Evolutionary conservation across 768 basidiomycete species (phyloP).

Genomic region (Chalciporus pseudorubinellus): DNA sequence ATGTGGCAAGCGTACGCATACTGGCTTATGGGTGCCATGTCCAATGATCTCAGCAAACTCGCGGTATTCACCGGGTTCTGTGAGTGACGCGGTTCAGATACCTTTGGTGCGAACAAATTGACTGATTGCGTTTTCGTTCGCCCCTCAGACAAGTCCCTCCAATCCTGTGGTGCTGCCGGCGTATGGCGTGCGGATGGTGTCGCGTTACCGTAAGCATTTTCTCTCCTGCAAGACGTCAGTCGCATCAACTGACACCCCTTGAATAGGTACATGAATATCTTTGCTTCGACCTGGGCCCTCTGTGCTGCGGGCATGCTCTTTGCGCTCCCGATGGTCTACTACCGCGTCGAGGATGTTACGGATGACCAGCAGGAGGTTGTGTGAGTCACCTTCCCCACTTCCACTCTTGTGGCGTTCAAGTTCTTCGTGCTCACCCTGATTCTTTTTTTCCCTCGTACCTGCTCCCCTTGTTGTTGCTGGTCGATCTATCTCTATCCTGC

Average conservation of each 20-base stretch:
- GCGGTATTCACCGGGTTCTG: conserved; percentile 83
- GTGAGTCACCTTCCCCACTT: background rate
- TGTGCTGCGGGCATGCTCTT: conserved; percentile 63
- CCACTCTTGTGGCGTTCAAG: background rate
- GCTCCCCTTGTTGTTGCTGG: no score
- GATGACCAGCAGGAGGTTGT: conserved; percentile 47
- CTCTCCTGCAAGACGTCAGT: background rate
- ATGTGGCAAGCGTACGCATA: conserved; percentile 86
- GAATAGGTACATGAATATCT: conserved; percentile 63
- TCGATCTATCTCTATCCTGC: no score
- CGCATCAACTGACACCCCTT: background rate
- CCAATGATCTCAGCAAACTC: conserved; percentile 75
- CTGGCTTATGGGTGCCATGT: conserved; percentile 87
- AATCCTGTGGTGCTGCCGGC: conserved; percentile 71
- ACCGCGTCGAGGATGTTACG: conserved; percentile 60
- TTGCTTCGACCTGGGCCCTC: conserved; percentile 70
- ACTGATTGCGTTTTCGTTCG: background rate
- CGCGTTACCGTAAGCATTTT: conserved; percentile 53
- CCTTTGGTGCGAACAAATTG: background rate
- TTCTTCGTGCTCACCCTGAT: no score
- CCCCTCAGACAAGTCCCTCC: conserved; percentile 63
- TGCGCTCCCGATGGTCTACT: conserved; percentile 70
- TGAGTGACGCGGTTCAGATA: conserved; percentile 36
- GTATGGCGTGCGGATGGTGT: conserved; percentile 71
- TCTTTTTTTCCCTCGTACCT: no score